Evolutionary conservation across 345 rosid genomes (phyloP).

Genomic region (Aegle marmelos): DNA sequence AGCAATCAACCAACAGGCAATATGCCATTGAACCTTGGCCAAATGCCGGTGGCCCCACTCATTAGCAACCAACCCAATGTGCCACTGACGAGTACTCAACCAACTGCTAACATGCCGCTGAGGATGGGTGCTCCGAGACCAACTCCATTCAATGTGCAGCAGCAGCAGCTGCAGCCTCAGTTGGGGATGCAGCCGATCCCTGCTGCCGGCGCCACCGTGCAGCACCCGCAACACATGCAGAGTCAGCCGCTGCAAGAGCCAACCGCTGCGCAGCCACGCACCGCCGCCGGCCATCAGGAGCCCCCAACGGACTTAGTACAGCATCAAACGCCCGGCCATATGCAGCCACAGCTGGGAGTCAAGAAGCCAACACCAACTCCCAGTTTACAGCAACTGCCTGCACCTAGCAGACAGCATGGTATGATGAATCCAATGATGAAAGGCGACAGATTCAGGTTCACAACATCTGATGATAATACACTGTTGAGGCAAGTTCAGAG

Average conservation of each 20-base stretch:
- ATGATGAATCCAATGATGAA: constrained; percentile 13
- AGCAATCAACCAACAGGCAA: neutral
- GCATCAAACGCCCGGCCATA: neutral
- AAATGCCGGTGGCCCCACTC: neutral
- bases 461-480: constrained; percentile 50
- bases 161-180: neutral
- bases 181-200: neutral
- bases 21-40: neutral
- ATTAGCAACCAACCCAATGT: neutral
- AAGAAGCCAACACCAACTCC: neutral
- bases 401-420: neutral
- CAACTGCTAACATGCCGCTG: neutral
- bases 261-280: neutral
- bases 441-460: constrained; percentile 42
- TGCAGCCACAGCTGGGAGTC: neutral
- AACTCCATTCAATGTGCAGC: neutral
- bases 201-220: neutral
- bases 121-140: neutral
- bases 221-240: neutral
- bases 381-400: neutral
- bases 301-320: neutral
- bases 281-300: neutral
- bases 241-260: neutral
- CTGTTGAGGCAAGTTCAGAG: constrained; percentile 58
- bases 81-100: neutral